Evolutionary conservation across 148 eudicot genomes (phyloP).

Genomic region (Salicornia ramosissima): DNA sequence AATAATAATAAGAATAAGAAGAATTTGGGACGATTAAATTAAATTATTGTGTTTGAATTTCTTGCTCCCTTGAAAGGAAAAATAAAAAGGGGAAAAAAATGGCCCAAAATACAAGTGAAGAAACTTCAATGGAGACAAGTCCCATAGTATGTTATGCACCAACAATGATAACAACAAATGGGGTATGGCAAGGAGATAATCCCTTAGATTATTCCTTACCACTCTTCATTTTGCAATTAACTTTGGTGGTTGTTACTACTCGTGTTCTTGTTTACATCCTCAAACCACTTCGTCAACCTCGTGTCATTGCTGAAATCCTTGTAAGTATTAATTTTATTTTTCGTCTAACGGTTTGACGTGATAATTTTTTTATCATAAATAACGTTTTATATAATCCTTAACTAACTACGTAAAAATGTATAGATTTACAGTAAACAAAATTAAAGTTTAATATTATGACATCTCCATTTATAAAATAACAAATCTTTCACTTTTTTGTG

Average conservation of each 20-base stretch:
- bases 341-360: too few relatives aligned
- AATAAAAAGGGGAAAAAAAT: not conserved
- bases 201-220: conserved; percentile 71
- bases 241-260: conserved; percentile 51
- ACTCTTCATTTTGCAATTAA: conserved; percentile 60
- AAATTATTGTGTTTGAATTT: not conserved
- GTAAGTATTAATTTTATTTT: conserved; percentile 32
- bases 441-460: too few relatives aligned
- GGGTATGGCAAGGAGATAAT: conserved; percentile 73
- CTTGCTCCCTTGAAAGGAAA: not conserved
- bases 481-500: too few relatives aligned
- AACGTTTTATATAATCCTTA: too few relatives aligned
- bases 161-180: conserved; percentile 68
- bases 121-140: not conserved
- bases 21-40: too few relatives aligned
- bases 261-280: conserved; percentile 49
- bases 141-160: conserved; percentile 58
- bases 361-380: too few relatives aligned
- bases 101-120: conserved; percentile 15
- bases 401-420: too few relatives aligned
- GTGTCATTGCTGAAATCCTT: conserved; percentile 72
- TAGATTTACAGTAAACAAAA: too few relatives aligned
- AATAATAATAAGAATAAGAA: not conserved
- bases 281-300: conserved; percentile 79
- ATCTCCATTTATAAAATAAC: too few relatives aligned